These are phyloP conservation scores for Xylariaceae sp. DNA, from an alignment of 2,329 filamentous ascomycete species.

Conservation along the genomic window DNA sequence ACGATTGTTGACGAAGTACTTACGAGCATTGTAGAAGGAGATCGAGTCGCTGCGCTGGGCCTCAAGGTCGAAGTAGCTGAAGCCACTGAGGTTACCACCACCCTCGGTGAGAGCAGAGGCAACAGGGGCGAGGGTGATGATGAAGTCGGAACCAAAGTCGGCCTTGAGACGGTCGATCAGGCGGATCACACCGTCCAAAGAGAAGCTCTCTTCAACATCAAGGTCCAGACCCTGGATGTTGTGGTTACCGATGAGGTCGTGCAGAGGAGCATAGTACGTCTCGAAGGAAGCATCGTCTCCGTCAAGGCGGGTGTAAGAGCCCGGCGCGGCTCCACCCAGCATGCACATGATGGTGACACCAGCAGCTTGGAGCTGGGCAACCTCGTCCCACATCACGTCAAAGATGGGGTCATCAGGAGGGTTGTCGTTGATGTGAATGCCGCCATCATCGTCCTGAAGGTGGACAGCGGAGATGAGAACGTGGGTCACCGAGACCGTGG, in stretches of 20 bases:
- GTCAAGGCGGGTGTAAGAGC: conserved; percentile 59
- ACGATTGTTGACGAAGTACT: background rate
- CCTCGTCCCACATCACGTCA: conserved; percentile 72
- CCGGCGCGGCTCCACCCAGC: conserved; percentile 33
- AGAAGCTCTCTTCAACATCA: conserved; percentile 74
- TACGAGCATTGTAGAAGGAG: conserved; percentile 74
- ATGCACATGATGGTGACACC: conserved; percentile 75
- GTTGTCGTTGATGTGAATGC: conserved; percentile 77
- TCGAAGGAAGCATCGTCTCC: conserved; percentile 59
- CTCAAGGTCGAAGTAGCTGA: conserved; percentile 73
- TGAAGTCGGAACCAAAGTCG: conserved; percentile 65
- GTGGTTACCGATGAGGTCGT: conserved; percentile 56
- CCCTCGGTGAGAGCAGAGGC: conserved; percentile 61
- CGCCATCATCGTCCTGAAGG: conserved; percentile 61
- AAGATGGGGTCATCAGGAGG: conserved; percentile 62
- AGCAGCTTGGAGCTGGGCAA: conserved; percentile 61
- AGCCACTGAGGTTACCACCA: conserved; percentile 66
- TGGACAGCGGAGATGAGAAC: conserved; percentile 84
- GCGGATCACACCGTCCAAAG: conserved; percentile 58
- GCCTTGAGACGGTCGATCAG: conserved; percentile 61
- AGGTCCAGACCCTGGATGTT: conserved; percentile 67
- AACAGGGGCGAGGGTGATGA: conserved; percentile 78
- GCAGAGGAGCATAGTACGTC: conserved; percentile 60
- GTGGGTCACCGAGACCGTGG: conserved; percentile 60
- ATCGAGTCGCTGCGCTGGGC: conserved; percentile 60